phyloP scores from a whole-genome alignment of 331 rosid genomes.

The Pyrus hybrid region DNA sequence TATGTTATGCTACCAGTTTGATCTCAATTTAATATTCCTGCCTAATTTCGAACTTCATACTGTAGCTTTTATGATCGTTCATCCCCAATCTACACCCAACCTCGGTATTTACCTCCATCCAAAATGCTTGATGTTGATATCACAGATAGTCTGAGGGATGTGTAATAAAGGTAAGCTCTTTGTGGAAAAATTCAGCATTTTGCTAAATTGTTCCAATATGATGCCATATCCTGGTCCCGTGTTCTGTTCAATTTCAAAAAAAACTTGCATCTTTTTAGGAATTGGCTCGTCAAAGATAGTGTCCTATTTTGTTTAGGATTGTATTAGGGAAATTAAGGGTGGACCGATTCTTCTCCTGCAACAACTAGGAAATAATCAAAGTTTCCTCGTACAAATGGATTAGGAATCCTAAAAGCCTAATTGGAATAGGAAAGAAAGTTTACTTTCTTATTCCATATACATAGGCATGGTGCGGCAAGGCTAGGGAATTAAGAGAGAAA shows the following conservation, averaged over 20 bases:
- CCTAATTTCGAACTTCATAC: constrained; percentile 6
- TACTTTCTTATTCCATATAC: no score
- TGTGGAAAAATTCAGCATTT: background rate
- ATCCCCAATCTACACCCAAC: constrained; percentile 99
- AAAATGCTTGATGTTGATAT: constrained; percentile 98
- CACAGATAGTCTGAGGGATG: constrained; percentile 94
- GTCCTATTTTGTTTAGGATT: no score
- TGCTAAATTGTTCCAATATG: background rate
- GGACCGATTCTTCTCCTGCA: no score
- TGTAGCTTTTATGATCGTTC: constrained; percentile 94
- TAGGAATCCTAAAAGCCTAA: no score
- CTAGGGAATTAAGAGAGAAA: no score
- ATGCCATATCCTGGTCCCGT: background rate
- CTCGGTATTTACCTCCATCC: no score
- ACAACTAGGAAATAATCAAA: no score
- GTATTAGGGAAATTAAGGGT: no score
- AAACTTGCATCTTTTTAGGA: background rate
- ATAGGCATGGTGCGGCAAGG: no score
- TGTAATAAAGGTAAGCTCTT: constrained; percentile 69
- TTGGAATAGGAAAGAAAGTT: no score
- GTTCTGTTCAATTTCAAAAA: background rate
- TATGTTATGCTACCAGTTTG: constrained; percentile 3
- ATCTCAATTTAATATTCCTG: background rate
- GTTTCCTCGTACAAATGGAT: no score
- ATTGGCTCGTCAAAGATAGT: no score